These are phyloP conservation scores for Didymosphaeria variabile DNA, from an alignment of 2,329 filamentous ascomycete species.

Conservation along the genomic window DNA sequence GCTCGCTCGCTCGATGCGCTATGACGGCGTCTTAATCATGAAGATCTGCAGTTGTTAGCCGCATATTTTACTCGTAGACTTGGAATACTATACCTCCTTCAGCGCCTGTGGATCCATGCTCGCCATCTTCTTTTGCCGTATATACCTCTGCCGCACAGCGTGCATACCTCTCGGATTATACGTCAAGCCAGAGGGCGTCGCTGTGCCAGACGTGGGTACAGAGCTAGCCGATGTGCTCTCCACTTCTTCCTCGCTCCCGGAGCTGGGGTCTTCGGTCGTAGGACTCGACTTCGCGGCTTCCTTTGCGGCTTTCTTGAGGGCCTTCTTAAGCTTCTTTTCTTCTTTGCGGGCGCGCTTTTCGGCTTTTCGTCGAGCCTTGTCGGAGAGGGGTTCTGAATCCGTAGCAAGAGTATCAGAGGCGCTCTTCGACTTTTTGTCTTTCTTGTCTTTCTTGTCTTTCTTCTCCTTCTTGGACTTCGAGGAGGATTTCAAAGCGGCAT, in stretches of 20 bases:
- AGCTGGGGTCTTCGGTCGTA: constrained; percentile 34
- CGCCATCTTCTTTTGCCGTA: constrained; percentile 86
- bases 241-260: constrained; percentile 40
- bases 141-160: constrained; percentile 80
- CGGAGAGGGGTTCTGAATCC: constrained; percentile 51
- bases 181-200: constrained; percentile 53
- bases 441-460: constrained; percentile 47
- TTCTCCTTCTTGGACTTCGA: constrained; percentile 44
- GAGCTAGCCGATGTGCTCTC: constrained; percentile 34
- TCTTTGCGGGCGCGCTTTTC: constrained; percentile 58
- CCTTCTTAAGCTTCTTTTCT: constrained; percentile 60
- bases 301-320: constrained; percentile 55
- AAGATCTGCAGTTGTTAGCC: constrained; percentile 41
- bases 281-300: constrained; percentile 46
- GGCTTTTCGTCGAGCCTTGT: constrained; percentile 50
- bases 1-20: constrained; percentile 9
- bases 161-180: constrained; percentile 68
- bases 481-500: constrained; percentile 18
- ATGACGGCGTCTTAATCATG: constrained; percentile 48
- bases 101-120: constrained; percentile 82
- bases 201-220: constrained; percentile 52
- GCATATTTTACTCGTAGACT: background rate
- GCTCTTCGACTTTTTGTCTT: constrained; percentile 32
- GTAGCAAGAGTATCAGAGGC: constrained; percentile 32
- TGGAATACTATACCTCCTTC: constrained; percentile 72